Evolutionary conservation across 1,284 basidiomycete species (phyloP).

Genomic region (Microbotryum lychnidis-dioicae): DNA sequence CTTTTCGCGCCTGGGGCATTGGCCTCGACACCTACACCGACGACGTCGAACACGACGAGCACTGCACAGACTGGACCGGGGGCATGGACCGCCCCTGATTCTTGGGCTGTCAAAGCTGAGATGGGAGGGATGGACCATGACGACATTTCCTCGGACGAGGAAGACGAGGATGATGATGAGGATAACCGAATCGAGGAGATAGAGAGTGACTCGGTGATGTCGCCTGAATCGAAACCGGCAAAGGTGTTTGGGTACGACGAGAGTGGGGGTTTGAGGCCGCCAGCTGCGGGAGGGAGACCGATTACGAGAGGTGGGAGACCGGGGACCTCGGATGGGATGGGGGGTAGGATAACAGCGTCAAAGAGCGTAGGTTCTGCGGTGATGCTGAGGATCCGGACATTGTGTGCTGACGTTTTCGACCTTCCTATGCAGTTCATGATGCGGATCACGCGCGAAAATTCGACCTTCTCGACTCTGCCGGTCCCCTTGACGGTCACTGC

Average conservation of each 20-base stretch:
- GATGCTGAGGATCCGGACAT: constrained; percentile 23
- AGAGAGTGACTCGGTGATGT: constrained; percentile 15
- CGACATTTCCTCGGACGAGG: constrained; percentile 38
- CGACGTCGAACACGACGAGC: constrained; percentile 1
- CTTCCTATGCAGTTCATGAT: constrained; percentile 30
- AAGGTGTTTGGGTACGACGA: constrained; percentile 18
- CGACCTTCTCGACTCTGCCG: constrained; percentile 33
- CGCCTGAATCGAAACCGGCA: constrained; percentile 5
- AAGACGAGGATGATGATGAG: constrained; percentile 38
- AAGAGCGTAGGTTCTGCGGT: constrained; percentile 28
- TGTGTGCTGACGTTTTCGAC: background rate
- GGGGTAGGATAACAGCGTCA: constrained; percentile 11
- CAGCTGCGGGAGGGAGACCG: constrained; percentile 21
- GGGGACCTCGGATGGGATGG: constrained; percentile 26
- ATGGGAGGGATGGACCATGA: constrained; percentile 37
- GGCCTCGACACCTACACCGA: constrained; percentile 7
- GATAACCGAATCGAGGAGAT: constrained; percentile 32
- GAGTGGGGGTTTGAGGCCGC: constrained; percentile 8
- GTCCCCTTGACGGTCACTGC: constrained; percentile 32
- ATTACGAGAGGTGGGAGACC: constrained; percentile 23
- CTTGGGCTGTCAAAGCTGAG: constrained; percentile 49
- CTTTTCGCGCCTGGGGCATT: too few species aligned
- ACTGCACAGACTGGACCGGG: constrained; percentile 9
- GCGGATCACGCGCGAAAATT: constrained; percentile 33
- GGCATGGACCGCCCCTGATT: constrained; percentile 48